These are phyloP conservation scores for Rhizomucor pusillus DNA, from an alignment of 371 early-diverging fungal species.

Conservation along the genomic window DNA sequence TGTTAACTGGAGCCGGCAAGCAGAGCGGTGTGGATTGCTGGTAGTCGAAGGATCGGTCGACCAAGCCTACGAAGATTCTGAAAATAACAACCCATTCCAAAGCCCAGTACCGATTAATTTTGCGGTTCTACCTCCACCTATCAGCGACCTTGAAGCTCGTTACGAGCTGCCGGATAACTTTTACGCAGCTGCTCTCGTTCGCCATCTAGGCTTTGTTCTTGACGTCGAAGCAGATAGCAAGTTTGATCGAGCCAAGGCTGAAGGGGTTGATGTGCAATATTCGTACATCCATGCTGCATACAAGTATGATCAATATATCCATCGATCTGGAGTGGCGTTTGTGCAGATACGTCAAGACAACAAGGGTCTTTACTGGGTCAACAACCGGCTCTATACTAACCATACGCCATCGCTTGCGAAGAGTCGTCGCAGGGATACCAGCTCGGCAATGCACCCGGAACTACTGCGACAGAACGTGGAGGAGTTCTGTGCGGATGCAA, in stretches of 20 bases:
- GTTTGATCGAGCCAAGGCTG: constrained; percentile 50
- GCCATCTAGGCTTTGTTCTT: constrained; percentile 82
- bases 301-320: constrained; percentile 88
- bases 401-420: constrained; percentile 53
- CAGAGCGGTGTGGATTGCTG: constrained; percentile 87
- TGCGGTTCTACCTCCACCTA: constrained; percentile 63
- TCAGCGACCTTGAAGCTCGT: constrained; percentile 34
- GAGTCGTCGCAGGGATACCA: constrained; percentile 28
- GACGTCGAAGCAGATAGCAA: constrained; percentile 89
- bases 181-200: constrained; percentile 82
- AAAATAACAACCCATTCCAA: constrained; percentile 88
- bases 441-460: constrained; percentile 51
- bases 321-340: constrained; percentile 89
- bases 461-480: constrained; percentile 50
- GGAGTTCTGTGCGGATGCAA: constrained; percentile 51
- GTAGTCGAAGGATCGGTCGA: constrained; percentile 91
- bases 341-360: constrained; percentile 79
- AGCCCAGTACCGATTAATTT: constrained; percentile 72
- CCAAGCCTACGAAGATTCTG: constrained; percentile 65
- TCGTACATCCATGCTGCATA: constrained; percentile 69
- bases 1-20: constrained; percentile 78
- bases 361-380: constrained; percentile 86
- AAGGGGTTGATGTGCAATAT: constrained; percentile 56
- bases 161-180: constrained; percentile 67
- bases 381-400: constrained; percentile 78